Evolutionary conservation across 345 rosid genomes (phyloP), one percentile per base, ranked within the genome.

Genomic region (Chamaenerion angustifolium): DNA sequence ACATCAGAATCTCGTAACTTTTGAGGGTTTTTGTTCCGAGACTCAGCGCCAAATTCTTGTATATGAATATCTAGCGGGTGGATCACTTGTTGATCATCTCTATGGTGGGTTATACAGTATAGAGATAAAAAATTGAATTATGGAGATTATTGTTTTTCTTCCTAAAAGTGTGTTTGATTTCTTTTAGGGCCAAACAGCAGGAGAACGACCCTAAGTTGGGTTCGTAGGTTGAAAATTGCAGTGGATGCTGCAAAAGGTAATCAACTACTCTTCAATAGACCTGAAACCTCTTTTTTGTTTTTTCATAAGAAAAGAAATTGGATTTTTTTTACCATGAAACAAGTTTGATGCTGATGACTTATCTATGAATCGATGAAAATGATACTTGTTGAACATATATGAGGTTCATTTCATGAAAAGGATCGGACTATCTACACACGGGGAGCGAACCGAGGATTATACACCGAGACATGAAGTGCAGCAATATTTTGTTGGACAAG

Each of bases 161-260:
- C 11, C 14, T 27, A 6, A 46, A 49, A 11, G 27, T 49, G 15
- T 3, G 16, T 25, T 49, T 13, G 2, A 17, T 27, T 3, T 31
- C 35, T 42, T 62, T 23, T 56, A 85, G 95, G 97, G 67, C 58
- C 71, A 19, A 68, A 65, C 45, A 82, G 76, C 51, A 68, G 64
- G 63, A 79, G 69, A 48, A 63, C 61, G 55, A 71, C 85, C 12
- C 53, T 89, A 61, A 83, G 85, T 65, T 85, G 97, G 97, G 80
- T 81, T 73, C 83, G 90, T 13, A 77, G 95, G 68, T 79, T 89
- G 43, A 89, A 85, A 71, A 76, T 82, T 25, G 88, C 94, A 42
- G 87, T 89, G 40, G 95, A 89, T 68, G 90, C 97, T 51, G 94
- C 95, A 50, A 89, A 85, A 77, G 97, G 97, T 78, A 73, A 15